These are phyloP conservation scores for Botrytis pseudocinerea DNA, from an alignment of 2,329 filamentous ascomycete species.

Conservation along the genomic window DNA sequence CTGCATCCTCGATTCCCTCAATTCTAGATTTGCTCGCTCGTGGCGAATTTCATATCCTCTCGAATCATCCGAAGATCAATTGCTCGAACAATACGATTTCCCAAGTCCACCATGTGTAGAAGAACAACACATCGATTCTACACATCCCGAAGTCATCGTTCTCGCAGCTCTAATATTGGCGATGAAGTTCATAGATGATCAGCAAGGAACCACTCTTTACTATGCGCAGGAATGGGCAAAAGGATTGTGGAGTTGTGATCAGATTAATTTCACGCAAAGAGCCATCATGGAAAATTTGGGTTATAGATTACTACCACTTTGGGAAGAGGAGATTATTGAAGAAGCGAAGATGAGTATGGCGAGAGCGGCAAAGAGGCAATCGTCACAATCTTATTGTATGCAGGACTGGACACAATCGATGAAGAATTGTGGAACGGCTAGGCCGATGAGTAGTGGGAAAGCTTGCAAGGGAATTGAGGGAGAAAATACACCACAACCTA, in stretches of 20 bases:
- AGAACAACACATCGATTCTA: conserved; percentile 58
- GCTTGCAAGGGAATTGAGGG: conserved; percentile 14
- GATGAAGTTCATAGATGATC: conserved; percentile 65
- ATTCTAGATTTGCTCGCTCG: conserved; percentile 60
- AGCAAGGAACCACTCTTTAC: conserved; percentile 53
- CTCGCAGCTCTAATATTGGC: conserved; percentile 64
- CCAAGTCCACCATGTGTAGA: conserved; percentile 8
- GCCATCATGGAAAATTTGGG: conserved; percentile 64
- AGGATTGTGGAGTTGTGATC: conserved; percentile 58
- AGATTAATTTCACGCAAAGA: conserved; percentile 64
- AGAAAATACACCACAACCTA: conserved; percentile 16
- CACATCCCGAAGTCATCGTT: conserved; percentile 63
- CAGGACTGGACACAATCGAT: conserved; percentile 11
- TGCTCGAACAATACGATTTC: conserved; percentile 40
- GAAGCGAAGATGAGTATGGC: conserved; percentile 65
- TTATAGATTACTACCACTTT: conserved; percentile 63
- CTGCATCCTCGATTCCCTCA: conserved; percentile 66
- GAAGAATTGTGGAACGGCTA: background rate
- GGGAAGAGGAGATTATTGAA: conserved; percentile 55
- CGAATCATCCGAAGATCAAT: conserved; percentile 34
- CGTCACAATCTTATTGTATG: conserved; percentile 17
- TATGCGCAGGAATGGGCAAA: conserved; percentile 57
- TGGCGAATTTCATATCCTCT: conserved; percentile 63
- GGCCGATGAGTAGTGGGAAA: conserved; percentile 12
- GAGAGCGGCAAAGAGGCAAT: conserved; percentile 47